phyloP scores from a whole-genome alignment of 352 stramenopile species.

The Aphanomyces astaci region DNA sequence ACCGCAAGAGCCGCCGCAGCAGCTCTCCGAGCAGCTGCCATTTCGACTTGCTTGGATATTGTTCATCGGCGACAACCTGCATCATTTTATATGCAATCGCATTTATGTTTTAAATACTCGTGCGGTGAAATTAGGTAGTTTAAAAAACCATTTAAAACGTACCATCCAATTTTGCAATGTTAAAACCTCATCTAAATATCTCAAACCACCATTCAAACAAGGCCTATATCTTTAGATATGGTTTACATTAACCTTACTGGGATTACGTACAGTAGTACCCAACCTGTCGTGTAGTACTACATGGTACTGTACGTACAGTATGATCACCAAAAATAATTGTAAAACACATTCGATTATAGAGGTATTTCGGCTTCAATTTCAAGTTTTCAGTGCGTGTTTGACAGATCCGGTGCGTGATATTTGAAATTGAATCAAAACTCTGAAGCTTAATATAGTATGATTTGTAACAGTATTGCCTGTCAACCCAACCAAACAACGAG shows the following conservation, averaged over 20 bases:
- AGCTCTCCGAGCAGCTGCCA: neutral
- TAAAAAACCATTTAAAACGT: too few species aligned
- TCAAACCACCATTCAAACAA: too few species aligned
- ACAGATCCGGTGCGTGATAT: neutral
- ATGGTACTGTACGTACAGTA: too few species aligned
- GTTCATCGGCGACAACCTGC: neutral
- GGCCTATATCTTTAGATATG: too few species aligned
- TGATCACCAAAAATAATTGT: too few species aligned
- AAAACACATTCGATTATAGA: neutral
- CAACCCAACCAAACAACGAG: neutral
- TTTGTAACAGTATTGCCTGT: constrained; percentile 15
- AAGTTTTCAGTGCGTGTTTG: neutral
- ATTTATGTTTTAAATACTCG: neutral
- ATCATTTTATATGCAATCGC: neutral
- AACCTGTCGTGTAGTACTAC: too few species aligned
- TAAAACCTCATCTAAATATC: too few species aligned
- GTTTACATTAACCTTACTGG: too few species aligned
- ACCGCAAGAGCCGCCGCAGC: neutral
- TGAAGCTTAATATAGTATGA: neutral
- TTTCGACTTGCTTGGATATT: neutral
- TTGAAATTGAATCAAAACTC: constrained; percentile 1
- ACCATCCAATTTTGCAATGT: too few species aligned
- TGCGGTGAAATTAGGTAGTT: too few species aligned
- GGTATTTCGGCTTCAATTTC: neutral
- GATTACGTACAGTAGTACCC: too few species aligned